Evolutionary conservation across 2,329 filamentous ascomycete genomes (phyloP), one percentile per base, ranked within the genome.

Genomic region (Colletotrichum sp.): DNA sequence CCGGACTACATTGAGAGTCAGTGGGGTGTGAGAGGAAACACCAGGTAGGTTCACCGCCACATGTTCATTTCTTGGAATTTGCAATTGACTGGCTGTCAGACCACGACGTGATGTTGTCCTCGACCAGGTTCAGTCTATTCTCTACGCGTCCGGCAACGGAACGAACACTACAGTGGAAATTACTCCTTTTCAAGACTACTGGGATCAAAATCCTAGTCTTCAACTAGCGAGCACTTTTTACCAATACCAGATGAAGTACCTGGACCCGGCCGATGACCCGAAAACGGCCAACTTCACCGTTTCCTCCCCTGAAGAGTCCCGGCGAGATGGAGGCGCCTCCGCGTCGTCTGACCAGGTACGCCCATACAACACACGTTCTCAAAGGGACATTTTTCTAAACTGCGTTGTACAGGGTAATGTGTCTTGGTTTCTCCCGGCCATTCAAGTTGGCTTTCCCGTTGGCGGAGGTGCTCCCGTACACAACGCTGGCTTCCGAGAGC

Each of bases 371-470:
- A n/a, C n/a, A n/a, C n/a, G n/a, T n/a, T n/a, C n/a, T n/a, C n/a
- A n/a, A n/a, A n/a, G n/a, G n/a, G n/a, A n/a, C n/a, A n/a, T n/a
- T n/a, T n/a, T n/a, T 30, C 18, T 59, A 0, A 59, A 12, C 9
- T 22, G 3, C 10, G 9, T 9, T 44, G 1, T 16, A 55, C 34
- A 76, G 66, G 75, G 75, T 6, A 76, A 76, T 8, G 75, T 76
- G 7, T 76, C 75, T 22, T 76, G 75, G 75, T 74, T 76, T 18
- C 65, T 76, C 2, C 75, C 75, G 18, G 66, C 75, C 5, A 73
- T 76, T 28, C 75, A 76, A 32, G 75, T 76, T 24, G 74, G 74
- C 48, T 76, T 76, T 36, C 75, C 75, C 8, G 44, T 76, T 22
- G 75, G 75, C 13, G 75, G 22, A 8, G 67, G 30, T 13, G 62